Base-by-base conservation (phyloP, 192 early-diverging fungal genomes). In the Coemansia sp. region DNA sequence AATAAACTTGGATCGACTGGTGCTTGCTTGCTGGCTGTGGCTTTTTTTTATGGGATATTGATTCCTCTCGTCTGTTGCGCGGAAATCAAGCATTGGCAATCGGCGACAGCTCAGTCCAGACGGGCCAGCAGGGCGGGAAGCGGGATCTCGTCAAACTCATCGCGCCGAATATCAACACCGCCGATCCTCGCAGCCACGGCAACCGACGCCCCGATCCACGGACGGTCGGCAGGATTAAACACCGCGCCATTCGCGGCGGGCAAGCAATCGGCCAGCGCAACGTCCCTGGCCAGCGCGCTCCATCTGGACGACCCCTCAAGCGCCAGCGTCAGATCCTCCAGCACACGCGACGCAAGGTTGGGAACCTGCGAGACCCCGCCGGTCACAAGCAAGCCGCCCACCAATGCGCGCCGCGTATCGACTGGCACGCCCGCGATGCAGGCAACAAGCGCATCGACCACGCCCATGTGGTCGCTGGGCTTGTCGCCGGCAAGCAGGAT, bases 191-290 rank as follows among this genome's bases (percentile, higher is more conserved):
- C 75, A 3, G 90, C 86, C 9, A 91, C 92, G 6, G 90, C 85
- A 47, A 96, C 71, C 23, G 94, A 94, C 74, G 85, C 88, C 15
- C 94, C 94, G 65, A 93, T 86, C 94, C 94, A 96, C 9, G 86
- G 75, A 1, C 91, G 81, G n/a, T 88, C 83, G 60, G 92, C 90
- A 13, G 84, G 72, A 58, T 77, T 76, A 77, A 94, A 95, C 2
- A 92, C 85, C 23, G 85, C 75, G 0, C 86, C 87, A 44, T 76
- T 75, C 37, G 83, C 77, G 26, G 21, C 66, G 13, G 19, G 5
- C 6, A 9, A 59, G 49, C 72, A 80, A 48, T 88, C 89, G 32
- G 89, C 77, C 74, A 90, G 86, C 41, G 69, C 81, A 21, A 87
- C 79, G 26, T 78, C 84, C 32, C 81, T 72, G 6, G 81, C 83